Percentiles rank a stretch among this genome's conserved stretches.
These are phyloP conservation scores for Entonaema liquescens DNA, from an alignment of 495 filamentous ascomycete genomes.

Conservation along the genomic window DNA sequence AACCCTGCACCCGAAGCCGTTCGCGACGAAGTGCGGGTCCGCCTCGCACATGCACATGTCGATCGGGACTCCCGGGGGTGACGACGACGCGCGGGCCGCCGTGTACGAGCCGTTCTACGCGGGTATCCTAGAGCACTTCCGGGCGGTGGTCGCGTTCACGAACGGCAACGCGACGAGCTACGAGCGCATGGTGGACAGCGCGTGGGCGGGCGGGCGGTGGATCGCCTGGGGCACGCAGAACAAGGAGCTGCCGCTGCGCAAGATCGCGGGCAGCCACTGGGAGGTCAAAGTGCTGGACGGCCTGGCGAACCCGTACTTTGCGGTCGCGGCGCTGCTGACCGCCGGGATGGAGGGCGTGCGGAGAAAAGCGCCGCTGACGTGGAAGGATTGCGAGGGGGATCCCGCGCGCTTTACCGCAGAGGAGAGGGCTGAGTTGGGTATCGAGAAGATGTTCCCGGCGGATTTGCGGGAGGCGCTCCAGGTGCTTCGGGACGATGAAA, in stretches of 20 bases:
- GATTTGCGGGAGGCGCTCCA: conserved; percentile 63
- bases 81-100: conserved; percentile 49
- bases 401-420: conserved; percentile 59
- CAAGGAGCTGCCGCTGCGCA: conserved; percentile 72
- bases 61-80: conserved; percentile 54
- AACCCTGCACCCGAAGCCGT: conserved; percentile 81
- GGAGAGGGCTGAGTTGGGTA: conserved; percentile 62
- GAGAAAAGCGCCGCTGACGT: conserved; percentile 53
- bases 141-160: conserved; percentile 70
- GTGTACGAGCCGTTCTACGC: conserved; percentile 68
- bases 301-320: conserved; percentile 76
- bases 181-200: conserved; percentile 67
- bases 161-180: conserved; percentile 69
- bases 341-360: conserved; percentile 70
- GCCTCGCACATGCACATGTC: conserved; percentile 76
- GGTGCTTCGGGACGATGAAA: conserved; percentile 55
- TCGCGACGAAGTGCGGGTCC: conserved; percentile 65
- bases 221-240: conserved; percentile 81
- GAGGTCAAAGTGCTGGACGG: conserved; percentile 77
- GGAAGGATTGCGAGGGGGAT: conserved; percentile 67
- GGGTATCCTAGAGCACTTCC: conserved; percentile 70
- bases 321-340: conserved; percentile 69
- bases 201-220: conserved; percentile 80
- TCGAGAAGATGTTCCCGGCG: conserved; percentile 61
- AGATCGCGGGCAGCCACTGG: conserved; percentile 70